Base-by-base conservation (phyloP, 345 rosid genomes). In the Eucalyptus coolabah region DNA sequence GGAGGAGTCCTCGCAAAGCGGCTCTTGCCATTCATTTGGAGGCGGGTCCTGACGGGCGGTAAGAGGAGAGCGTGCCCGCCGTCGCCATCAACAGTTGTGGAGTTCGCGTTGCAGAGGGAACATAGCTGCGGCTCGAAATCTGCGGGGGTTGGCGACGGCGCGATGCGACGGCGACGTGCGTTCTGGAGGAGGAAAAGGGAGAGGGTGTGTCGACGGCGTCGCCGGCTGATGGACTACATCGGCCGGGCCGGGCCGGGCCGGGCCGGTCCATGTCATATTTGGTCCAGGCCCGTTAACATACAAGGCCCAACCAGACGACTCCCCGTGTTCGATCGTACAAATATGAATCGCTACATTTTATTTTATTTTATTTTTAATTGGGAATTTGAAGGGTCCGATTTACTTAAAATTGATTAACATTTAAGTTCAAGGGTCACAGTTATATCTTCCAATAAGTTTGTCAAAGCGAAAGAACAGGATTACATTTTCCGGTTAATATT, bases 1-100 rank as follows among this genome's bases (percentile, higher is more conserved):
- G 92, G 92, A 90, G 88, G 67, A 93, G 88, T 65, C 92, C 91
- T 90, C 93, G 95, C 28, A 92, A 92, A 90, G 93, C 90, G 91
- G 92, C 92, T 89, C 94, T 95, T 93, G 96, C 96, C 97, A 95
- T 95, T 94, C 97, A 95, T 94, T 91, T 93, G 94, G 88, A 86
- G 65, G 28, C 80, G 86, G 16, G 50, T 42, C 54, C 87, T 30
- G 47, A 40, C 24, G 85, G 47, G 16, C 13, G 83, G 85, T 40
- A 16, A 37, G 47, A 40, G 7, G 47, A 40, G 16, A 21, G 85
- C 28, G 47, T 21, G 30, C 16, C 47, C 85, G 42, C 85, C 28
- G 47, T 77, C 85, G 85, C 85, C 47, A 77, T 77, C 42, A 77
- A 40, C 85, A 6, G 24, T 3, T 40, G 47, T 40, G 47, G 85